Conservation (phyloP, 2,329 filamentous ascomycete species). For the Scedosporium boydii region DNA sequence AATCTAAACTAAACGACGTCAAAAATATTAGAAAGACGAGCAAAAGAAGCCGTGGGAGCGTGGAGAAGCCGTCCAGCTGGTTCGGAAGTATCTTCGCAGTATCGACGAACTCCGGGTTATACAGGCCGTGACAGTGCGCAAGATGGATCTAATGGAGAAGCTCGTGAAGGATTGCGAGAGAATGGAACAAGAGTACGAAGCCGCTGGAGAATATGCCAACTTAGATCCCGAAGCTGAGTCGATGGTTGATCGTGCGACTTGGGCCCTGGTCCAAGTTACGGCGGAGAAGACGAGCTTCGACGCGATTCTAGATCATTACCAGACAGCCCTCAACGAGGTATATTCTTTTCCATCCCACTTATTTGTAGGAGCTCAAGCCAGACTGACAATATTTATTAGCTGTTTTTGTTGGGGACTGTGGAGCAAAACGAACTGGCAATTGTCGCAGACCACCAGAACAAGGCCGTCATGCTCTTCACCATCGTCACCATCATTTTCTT, state of each 20-base stretch:
- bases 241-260: background rate
- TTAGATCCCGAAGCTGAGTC: background rate
- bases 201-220: background rate
- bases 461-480: slow-evolving; percentile 52
- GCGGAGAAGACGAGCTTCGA: background rate
- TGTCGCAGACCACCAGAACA: background rate
- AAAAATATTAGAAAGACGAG: background rate
- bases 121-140: background rate
- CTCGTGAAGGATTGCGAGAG: background rate
- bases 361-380: background rate
- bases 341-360: background rate
- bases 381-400: background rate
- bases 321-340: background rate
- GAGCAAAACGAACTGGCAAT: background rate
- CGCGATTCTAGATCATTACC: background rate
- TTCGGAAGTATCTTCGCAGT: background rate
- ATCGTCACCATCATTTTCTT: slow-evolving; percentile 56
- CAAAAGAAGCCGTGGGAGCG: background rate
- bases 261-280: background rate
- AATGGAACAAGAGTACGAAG: background rate
- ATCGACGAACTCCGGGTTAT: background rate
- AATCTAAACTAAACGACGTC: background rate
- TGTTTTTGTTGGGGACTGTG: background rate
- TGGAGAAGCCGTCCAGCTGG: background rate
- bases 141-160: background rate